phyloP scores from a whole-genome alignment of 2,329 filamentous ascomycete species.

The Stagonosporopsis cucurbitacearum region DNA sequence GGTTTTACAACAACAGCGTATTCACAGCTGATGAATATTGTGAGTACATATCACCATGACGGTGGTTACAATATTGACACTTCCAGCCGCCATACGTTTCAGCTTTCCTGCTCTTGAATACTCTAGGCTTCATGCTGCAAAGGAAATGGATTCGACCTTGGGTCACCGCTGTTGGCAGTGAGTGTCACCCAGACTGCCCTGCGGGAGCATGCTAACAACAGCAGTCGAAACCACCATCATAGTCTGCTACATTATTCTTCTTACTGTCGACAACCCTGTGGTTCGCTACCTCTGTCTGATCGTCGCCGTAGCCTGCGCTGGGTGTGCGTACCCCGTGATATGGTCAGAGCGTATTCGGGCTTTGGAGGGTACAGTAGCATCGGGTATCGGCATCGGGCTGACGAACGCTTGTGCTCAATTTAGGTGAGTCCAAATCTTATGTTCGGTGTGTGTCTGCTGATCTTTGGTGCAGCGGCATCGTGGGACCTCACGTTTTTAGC shows the following conservation, averaged over 20 bases:
- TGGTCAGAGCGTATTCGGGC: slow-evolving; percentile 29
- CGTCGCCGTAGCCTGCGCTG: slow-evolving; percentile 27
- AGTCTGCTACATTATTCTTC: slow-evolving; percentile 28
- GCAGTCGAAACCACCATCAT: slow-evolving; percentile 25
- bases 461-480: slow-evolving; percentile 19
- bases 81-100: slow-evolving; percentile 26
- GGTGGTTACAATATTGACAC: background rate
- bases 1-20: slow-evolving; percentile 30
- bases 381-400: slow-evolving; percentile 28
- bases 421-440: slow-evolving; percentile 9
- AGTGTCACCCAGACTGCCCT: background rate
- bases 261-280: slow-evolving; percentile 24
- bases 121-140: slow-evolving; percentile 26
- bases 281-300: slow-evolving; percentile 26
- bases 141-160: slow-evolving; percentile 29
- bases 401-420: slow-evolving; percentile 32
- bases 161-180: slow-evolving; percentile 25
- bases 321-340: slow-evolving; percentile 29
- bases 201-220: background rate
- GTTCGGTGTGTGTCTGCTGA: background rate
- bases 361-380: slow-evolving; percentile 28
- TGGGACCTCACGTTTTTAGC: slow-evolving; percentile 28
- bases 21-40: slow-evolving; percentile 31
- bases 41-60: slow-evolving; percentile 18
- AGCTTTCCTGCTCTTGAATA: slow-evolving; percentile 27